Evolutionary conservation across 768 basidiomycete genomes (phyloP).

Genomic region (Paxillus involutus): DNA sequence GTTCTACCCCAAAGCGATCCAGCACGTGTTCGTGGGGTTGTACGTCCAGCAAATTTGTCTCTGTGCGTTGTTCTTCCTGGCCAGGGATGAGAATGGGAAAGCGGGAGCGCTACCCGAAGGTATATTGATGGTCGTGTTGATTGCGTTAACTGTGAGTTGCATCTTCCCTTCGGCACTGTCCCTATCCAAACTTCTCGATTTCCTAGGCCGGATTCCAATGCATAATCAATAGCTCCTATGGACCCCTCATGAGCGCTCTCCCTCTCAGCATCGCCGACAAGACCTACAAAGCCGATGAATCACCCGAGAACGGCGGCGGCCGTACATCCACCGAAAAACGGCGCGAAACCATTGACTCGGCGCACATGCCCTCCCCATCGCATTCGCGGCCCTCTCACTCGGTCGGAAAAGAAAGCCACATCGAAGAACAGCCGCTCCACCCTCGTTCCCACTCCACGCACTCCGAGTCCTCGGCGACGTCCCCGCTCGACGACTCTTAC

Average conservation of each 20-base stretch:
- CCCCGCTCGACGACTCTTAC: slow-evolving; percentile 15
- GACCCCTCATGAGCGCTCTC: slow-evolving; percentile 70
- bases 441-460: slow-evolving; percentile 1
- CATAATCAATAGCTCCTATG: slow-evolving; percentile 76
- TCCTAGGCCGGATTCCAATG: slow-evolving; percentile 63
- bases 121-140: slow-evolving; percentile 81
- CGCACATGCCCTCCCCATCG: slow-evolving; percentile 4
- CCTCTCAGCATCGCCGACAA: slow-evolving; percentile 79
- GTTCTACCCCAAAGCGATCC: slow-evolving; percentile 94
- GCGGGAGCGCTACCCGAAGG: slow-evolving; percentile 71
- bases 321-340: slow-evolving; percentile 16
- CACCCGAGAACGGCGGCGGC: not conserved
- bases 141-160: slow-evolving; percentile 70
- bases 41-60: slow-evolving; percentile 90
- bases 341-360: slow-evolving; percentile 12
- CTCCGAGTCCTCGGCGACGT: slow-evolving; percentile 3
- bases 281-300: slow-evolving; percentile 40
- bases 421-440: not conserved
- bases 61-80: slow-evolving; percentile 88
- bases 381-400: slow-evolving; percentile 1
- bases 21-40: slow-evolving; percentile 90
- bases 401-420: not conserved
- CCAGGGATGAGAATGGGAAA: slow-evolving; percentile 50
- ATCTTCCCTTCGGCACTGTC: no score
- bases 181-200: not conserved